phyloP scores from a whole-genome alignment of 345 rosid species.

The Rhodomyrtus tomentosa region DNA sequence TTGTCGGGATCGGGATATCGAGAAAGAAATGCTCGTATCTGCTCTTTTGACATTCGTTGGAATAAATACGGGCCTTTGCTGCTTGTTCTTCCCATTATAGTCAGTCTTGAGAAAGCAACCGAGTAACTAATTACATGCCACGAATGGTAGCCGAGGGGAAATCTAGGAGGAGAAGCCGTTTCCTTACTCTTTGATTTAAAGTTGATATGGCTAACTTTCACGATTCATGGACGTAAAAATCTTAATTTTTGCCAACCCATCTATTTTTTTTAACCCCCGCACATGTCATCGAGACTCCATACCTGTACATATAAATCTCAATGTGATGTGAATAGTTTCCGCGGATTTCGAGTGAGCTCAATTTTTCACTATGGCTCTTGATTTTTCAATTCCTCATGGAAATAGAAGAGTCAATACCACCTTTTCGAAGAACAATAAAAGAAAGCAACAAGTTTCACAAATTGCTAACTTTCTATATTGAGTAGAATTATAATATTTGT shows the following conservation, averaged over 20 bases:
- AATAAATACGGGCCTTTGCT: conserved; percentile 73
- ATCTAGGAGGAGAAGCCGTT: conserved; percentile 35
- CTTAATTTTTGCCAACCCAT: too few relatives aligned
- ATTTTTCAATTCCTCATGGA: not conserved
- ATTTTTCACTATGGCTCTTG: not conserved
- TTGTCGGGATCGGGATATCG: conserved; percentile 1
- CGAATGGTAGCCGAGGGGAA: conserved; percentile 62
- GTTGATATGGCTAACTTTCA: too few relatives aligned
- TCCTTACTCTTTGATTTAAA: too few relatives aligned
- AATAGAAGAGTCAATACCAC: not conserved
- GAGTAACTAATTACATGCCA: conserved; percentile 48
- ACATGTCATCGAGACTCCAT: too few relatives aligned
- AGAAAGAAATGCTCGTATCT: conserved; percentile 63
- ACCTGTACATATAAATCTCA: not conserved
- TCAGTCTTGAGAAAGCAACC: conserved; percentile 83
- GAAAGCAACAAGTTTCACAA: not conserved
- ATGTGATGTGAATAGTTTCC: not conserved
- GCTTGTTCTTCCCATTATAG: conserved; percentile 52
- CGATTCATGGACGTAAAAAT: too few relatives aligned
- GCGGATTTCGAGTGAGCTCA: not conserved
- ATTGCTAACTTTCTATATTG: not conserved
- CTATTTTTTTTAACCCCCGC: too few relatives aligned
- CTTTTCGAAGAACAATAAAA: not conserved
- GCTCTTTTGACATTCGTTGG: conserved; percentile 83
- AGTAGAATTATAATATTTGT: not conserved